A percentile compares a stretch with the other conserved stretches of the same genome.
Evolutionary conservation across 1,139 yeast genomes (phyloP).

Genomic region (Saccharomyces hybrid): DNA sequence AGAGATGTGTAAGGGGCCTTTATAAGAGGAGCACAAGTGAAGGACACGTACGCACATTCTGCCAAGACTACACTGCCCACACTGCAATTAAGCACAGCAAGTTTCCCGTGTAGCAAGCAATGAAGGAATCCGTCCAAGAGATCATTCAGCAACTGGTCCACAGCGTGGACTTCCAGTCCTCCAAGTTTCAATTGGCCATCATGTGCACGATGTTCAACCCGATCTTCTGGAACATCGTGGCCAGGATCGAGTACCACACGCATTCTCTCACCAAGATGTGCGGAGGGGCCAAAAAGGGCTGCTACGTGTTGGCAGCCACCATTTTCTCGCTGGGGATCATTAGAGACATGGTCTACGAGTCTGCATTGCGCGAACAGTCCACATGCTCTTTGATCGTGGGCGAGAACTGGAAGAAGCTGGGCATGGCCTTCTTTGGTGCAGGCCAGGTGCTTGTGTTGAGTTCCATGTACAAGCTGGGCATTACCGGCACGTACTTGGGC

Average conservation of each 20-base stretch:
- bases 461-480: slow-evolving; percentile 91
- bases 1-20: neutral
- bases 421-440: slow-evolving; percentile 42
- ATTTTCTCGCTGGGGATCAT: slow-evolving; percentile 78
- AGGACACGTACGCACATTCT: neutral
- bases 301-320: slow-evolving; percentile 72
- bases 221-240: slow-evolving; percentile 91
- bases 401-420: slow-evolving; percentile 34
- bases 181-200: slow-evolving; percentile 34
- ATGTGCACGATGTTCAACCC: slow-evolving; percentile 82
- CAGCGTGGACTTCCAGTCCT: slow-evolving; percentile 8
- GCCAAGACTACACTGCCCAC: neutral
- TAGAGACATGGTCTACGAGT: slow-evolving; percentile 70
- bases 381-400: slow-evolving; percentile 38
- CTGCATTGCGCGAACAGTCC: slow-evolving; percentile 55
- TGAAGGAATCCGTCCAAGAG: neutral
- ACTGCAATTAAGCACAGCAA: neutral
- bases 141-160: slow-evolving; percentile 3
- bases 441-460: slow-evolving; percentile 77
- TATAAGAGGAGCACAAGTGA: neutral
- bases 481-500: slow-evolving; percentile 96
- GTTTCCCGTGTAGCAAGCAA: neutral
- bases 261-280: slow-evolving; percentile 66
- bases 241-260: slow-evolving; percentile 74
- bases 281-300: slow-evolving; percentile 56